Percentiles rank a stretch among this genome's conserved stretches.
Evolutionary conservation across 345 rosid genomes (phyloP).

Genomic region (Psidium friedrichsthalianum): DNA sequence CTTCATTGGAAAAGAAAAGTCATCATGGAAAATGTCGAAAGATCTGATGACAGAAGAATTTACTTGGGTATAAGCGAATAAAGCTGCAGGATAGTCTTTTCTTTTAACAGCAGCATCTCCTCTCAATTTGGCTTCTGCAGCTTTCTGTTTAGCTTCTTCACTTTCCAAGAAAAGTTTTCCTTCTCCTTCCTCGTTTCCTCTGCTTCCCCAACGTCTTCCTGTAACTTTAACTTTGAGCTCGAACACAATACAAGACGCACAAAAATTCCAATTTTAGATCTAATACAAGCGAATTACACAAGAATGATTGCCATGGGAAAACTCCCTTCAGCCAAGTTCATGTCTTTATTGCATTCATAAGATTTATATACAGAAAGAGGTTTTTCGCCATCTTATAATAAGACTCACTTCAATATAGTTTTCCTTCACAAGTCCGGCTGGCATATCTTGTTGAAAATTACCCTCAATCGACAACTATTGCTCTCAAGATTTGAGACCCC

Average conservation of each 20-base stretch:
- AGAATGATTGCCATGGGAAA: background rate
- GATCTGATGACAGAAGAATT: background rate
- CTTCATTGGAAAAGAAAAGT: background rate
- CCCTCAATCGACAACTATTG: too few relatives aligned
- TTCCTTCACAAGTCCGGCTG: slow-evolving; percentile 1
- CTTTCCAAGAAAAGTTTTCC: slow-evolving; percentile 30
- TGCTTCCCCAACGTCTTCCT: slow-evolving; percentile 30
- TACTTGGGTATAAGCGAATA: slow-evolving; percentile 84
- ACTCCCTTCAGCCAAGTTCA: too few relatives aligned
- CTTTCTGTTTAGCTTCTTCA: slow-evolving; percentile 69
- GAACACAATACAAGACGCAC: background rate
- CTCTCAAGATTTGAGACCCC: too few relatives aligned
- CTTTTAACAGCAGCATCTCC: slow-evolving; percentile 68
- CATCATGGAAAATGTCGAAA: background rate
- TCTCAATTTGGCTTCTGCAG: slow-evolving; percentile 88
- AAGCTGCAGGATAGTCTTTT: slow-evolving; percentile 47
- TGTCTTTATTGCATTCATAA: too few relatives aligned
- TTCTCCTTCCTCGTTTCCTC: slow-evolving; percentile 13
- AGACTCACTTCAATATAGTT: slow-evolving; percentile 18
- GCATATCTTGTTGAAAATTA: too few relatives aligned
- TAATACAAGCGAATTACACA: background rate
- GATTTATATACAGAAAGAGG: too few relatives aligned
- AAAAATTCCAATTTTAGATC: background rate
- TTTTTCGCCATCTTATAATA: too few relatives aligned
- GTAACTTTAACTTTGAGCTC: slow-evolving; percentile 3